These are phyloP conservation scores for Clonostachys solani DNA, from an alignment of 2,329 filamentous ascomycete species.

Conservation along the genomic window DNA sequence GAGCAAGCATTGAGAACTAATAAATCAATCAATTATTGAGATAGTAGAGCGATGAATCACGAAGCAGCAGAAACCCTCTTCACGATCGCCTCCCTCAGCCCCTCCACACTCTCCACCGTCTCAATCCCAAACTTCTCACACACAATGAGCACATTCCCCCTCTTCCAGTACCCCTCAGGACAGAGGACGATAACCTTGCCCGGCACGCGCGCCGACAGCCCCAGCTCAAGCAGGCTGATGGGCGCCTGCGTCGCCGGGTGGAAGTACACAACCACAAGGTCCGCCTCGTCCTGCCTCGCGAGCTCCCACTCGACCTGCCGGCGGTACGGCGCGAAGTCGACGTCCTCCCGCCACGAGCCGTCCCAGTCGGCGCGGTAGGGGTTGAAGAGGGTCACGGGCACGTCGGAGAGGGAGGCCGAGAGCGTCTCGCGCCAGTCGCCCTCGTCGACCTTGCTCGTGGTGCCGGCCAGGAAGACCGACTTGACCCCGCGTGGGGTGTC, in stretches of 20 bases:
- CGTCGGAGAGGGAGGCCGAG: slow-evolving; percentile 26
- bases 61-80: slow-evolving; percentile 14
- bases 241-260: slow-evolving; percentile 43
- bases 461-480: slow-evolving; percentile 53
- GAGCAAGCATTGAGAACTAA: too few species aligned
- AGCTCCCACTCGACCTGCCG: slow-evolving; percentile 57
- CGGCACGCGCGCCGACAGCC: slow-evolving; percentile 34
- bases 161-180: slow-evolving; percentile 43
- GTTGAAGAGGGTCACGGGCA: slow-evolving; percentile 49
- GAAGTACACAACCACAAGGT: slow-evolving; percentile 51
- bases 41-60: neutral
- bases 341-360: slow-evolving; percentile 39
- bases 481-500: slow-evolving; percentile 11
- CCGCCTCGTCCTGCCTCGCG: slow-evolving; percentile 40
- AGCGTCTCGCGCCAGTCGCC: slow-evolving; percentile 45
- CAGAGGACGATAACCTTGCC: slow-evolving; percentile 42
- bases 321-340: slow-evolving; percentile 34
- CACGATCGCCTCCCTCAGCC: slow-evolving; percentile 25
- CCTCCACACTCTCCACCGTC: slow-evolving; percentile 30
- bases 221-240: slow-evolving; percentile 54
- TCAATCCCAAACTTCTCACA: slow-evolving; percentile 41
- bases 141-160: slow-evolving; percentile 52
- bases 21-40: too few species aligned
- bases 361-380: slow-evolving; percentile 52
- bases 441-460: slow-evolving; percentile 32